Conservation (phyloP, 495 filamentous ascomycete genomes). For the Amniculicola lignicola region DNA sequence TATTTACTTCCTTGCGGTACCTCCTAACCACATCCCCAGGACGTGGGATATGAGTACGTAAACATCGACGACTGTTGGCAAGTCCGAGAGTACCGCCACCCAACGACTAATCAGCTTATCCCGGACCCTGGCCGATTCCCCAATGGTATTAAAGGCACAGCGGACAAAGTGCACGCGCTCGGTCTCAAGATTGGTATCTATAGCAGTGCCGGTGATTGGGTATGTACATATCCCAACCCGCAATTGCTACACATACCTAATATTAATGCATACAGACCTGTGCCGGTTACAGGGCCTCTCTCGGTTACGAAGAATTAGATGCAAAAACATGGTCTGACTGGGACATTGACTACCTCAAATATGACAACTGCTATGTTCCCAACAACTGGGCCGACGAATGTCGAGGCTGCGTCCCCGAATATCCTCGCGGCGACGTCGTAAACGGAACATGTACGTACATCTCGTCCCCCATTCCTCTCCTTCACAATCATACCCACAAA, state of each 20-base stretch:
- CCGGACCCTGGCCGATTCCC: constrained; percentile 47
- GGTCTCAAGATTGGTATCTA: constrained; percentile 41
- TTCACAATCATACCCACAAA: constrained; percentile 13
- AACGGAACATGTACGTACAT: constrained; percentile 33
- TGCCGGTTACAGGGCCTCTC: constrained; percentile 58
- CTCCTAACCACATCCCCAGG: constrained; percentile 1
- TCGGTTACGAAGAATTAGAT: constrained; percentile 62
- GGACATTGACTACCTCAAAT: constrained; percentile 71
- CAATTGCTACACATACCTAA: not conserved
- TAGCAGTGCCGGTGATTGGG: constrained; percentile 47
- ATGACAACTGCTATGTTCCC: constrained; percentile 65
- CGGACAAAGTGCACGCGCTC: constrained; percentile 36
- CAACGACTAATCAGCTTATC: constrained; percentile 47
- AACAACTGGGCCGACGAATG: constrained; percentile 46
- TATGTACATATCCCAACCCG: not conserved
- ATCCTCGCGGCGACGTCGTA: constrained; percentile 1
- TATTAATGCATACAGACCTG: constrained; percentile 50
- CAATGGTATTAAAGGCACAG: constrained; percentile 36
- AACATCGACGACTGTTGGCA: constrained; percentile 41
- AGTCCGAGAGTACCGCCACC: constrained; percentile 29
- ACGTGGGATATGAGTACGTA: constrained; percentile 40
- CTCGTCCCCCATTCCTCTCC: not conserved
- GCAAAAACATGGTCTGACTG: constrained; percentile 61
- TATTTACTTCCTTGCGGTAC: not conserved
- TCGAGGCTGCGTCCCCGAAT: constrained; percentile 32